Percentiles rank a stretch among this genome's conserved stretches.
Conservation (phyloP, 176 grass and related monocot genomes). For the Oryza nivara region DNA sequence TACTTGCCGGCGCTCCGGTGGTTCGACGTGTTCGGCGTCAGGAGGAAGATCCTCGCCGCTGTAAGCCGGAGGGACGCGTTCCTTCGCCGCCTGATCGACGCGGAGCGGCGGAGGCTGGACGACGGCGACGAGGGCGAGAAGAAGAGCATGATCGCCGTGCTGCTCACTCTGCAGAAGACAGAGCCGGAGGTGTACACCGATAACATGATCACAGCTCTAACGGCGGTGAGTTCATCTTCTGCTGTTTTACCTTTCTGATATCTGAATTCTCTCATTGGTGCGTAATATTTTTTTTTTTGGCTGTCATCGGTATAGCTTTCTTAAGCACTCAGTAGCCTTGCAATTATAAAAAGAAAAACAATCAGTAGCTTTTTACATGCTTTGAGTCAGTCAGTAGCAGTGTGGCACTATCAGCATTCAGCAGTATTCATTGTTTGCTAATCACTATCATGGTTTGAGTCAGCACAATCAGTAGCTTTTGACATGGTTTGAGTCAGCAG, state of each 20-base stretch:
- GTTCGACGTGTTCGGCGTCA: conserved; percentile 56
- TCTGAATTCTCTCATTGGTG: not conserved
- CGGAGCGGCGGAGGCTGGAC: conserved; percentile 29
- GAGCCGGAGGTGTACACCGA: conserved; percentile 75
- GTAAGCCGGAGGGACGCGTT: conserved; percentile 51
- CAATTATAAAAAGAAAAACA: no score
- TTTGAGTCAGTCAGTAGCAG: no score
- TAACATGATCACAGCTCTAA: conserved; percentile 51
- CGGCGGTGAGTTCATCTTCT: conserved; percentile 44
- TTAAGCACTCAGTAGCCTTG: no score
- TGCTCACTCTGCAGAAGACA: conserved; percentile 54
- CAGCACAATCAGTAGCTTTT: no score
- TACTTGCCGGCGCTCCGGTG: conserved; percentile 68
- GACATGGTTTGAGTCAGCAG: no score
- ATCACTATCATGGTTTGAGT: no score
- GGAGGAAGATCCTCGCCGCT: conserved; percentile 42
- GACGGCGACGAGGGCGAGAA: conserved; percentile 27
- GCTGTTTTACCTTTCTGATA: not conserved
- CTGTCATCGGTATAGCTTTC: no score
- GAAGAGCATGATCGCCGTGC: conserved; percentile 65
- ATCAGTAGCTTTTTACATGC: no score
- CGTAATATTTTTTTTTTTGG: no score
- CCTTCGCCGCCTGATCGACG: conserved; percentile 56
- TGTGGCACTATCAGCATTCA: no score
- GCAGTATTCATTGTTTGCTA: no score